Percentiles rank a stretch among this genome's conserved stretches.
These are phyloP conservation scores for Bacterosira constricta DNA, from an alignment of 108 stramenopile species.

Conservation along the genomic window DNA sequence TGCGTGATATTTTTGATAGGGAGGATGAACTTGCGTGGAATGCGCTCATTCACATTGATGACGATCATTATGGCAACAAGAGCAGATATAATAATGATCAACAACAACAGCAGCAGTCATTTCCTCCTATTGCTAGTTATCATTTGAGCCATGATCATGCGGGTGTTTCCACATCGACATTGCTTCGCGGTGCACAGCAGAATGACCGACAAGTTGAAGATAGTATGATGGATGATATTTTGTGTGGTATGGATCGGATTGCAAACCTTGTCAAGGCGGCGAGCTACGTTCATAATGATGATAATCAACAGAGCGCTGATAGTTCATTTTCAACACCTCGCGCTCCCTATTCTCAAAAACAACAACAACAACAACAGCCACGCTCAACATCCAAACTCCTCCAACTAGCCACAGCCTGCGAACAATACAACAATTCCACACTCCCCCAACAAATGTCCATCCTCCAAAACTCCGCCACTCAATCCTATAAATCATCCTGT, in stretches of 20 bases:
- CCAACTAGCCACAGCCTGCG: conserved; percentile 33
- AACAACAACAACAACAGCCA: conserved; percentile 1
- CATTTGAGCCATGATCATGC: conserved; percentile 5
- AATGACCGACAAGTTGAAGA: not conserved
- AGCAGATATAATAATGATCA: too few species aligned
- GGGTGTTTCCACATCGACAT: not conserved
- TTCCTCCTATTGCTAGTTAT: conserved; percentile 4
- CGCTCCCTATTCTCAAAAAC: not conserved
- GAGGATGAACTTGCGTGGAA: conserved; percentile 44
- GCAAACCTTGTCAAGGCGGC: conserved; percentile 45
- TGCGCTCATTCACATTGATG: conserved; percentile 24
- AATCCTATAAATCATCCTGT: conserved; percentile 20
- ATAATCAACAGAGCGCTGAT: not conserved
- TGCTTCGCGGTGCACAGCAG: not conserved
- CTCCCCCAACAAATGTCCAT: conserved; percentile 41
- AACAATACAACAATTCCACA: conserved; percentile 8
- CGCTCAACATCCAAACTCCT: conserved; percentile 34
- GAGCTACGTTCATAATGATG: conserved; percentile 2
- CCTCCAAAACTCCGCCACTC: conserved; percentile 9
- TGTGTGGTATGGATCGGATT: conserved; percentile 47
- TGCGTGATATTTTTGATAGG: conserved; percentile 1
- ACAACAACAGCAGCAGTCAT: not conserved
- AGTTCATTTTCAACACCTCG: not conserved
- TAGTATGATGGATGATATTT: not conserved
- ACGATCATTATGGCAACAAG: not conserved